Conservation (phyloP, 768 basidiomycete genomes). For the Suillus subalutaceus region DNA sequence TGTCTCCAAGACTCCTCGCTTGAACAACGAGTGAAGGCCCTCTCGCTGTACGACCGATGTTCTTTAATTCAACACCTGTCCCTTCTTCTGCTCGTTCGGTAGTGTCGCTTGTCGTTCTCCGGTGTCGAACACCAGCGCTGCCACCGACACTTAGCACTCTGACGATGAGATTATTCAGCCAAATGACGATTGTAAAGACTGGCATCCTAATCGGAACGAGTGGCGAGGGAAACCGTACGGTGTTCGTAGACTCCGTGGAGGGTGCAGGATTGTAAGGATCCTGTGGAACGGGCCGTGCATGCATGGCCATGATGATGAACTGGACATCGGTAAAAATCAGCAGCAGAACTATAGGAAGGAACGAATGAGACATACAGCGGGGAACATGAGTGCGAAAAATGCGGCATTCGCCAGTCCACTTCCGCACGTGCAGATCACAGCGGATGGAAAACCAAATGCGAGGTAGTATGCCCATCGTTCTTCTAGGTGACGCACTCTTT, state of each 20-base stretch:
- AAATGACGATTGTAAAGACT: slow-evolving; percentile 72
- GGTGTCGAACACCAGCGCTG: slow-evolving; percentile 24
- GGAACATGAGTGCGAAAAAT: slow-evolving; percentile 81
- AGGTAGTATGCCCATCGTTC: slow-evolving; percentile 91
- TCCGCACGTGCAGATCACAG: slow-evolving; percentile 73
- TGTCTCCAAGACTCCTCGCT: slow-evolving; percentile 17
- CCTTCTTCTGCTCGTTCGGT: slow-evolving; percentile 69
- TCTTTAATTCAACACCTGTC: slow-evolving; percentile 34
- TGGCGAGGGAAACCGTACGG: slow-evolving; percentile 69
- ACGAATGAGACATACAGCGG: slow-evolving; percentile 53
- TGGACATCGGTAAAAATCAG: slow-evolving; percentile 32
- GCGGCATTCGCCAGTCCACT: slow-evolving; percentile 80
- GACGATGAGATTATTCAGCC: slow-evolving; percentile 74
- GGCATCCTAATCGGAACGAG: slow-evolving; percentile 81
- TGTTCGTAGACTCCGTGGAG: slow-evolving; percentile 37
- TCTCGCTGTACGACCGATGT: slow-evolving; percentile 9
- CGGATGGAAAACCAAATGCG: slow-evolving; percentile 81
- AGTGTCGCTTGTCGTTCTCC: slow-evolving; percentile 46
- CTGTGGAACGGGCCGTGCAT: slow-evolving; percentile 70
- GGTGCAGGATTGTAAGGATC: slow-evolving; percentile 73
- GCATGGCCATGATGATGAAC: slow-evolving; percentile 86
- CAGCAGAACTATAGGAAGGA: slow-evolving; percentile 2
- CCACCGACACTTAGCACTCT: slow-evolving; percentile 60
- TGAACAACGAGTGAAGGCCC: background rate
- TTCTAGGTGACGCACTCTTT: slow-evolving; percentile 74